Conservation (phyloP, 208 protist species). For the Trichomonas gallinae region DNA sequence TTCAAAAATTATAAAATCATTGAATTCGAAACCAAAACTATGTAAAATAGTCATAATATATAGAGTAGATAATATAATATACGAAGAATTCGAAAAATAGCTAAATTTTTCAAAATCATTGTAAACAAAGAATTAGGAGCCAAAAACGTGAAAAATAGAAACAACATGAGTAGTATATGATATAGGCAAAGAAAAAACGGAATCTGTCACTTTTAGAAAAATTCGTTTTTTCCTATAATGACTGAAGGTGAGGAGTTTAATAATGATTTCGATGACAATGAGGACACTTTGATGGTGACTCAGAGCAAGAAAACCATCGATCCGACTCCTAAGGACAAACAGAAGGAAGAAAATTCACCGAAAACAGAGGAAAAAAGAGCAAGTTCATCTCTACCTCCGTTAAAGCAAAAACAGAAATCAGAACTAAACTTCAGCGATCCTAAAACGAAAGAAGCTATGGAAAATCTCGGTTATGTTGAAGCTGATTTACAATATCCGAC, state of each 20-base stretch:
- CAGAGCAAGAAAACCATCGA: not conserved
- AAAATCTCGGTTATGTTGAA: not conserved
- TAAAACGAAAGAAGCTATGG: not conserved
- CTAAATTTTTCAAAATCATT: no score
- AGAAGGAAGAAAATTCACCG: not conserved
- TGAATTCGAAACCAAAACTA: no score
- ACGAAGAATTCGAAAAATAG: no score
- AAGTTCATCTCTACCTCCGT: not conserved
- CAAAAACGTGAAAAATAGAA: no score
- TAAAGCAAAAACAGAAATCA: not conserved
- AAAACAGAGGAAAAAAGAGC: not conserved
- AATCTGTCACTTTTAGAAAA: not conserved
- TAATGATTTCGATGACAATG: not conserved
- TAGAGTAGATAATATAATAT: no score
- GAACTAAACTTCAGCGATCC: not conserved
- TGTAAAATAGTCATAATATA: no score
- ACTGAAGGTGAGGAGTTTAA: not conserved
- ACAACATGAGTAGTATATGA: no score
- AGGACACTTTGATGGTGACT: not conserved
- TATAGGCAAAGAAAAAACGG: no score
- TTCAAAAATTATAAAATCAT: no score
- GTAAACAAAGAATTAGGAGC: no score
- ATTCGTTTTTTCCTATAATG: not conserved
- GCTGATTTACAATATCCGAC: not conserved
- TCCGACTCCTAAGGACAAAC: not conserved